A percentile compares a stretch with the other conserved stretches of the same genome.
phyloP scores from a whole-genome alignment of 2,329 filamentous ascomycete genomes.

The Hypocrella siamensis region DNA sequence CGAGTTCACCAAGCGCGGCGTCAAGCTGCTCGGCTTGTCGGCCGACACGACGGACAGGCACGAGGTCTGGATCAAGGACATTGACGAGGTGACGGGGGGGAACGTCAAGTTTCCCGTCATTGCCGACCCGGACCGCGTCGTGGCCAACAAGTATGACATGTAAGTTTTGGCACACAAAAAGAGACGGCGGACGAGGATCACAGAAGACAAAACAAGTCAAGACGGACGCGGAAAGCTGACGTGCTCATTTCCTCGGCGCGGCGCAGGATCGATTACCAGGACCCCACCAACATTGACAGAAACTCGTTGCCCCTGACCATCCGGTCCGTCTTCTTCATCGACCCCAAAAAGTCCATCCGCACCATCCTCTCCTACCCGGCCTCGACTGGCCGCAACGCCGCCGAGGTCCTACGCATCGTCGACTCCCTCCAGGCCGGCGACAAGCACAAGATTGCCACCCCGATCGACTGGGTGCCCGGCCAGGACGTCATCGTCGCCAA shows the following conservation, averaged over 20 bases:
- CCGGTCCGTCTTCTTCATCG: slow-evolving; percentile 87
- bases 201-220: no score
- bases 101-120: slow-evolving; percentile 66
- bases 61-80: slow-evolving; percentile 81
- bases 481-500: slow-evolving; percentile 90
- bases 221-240: no score
- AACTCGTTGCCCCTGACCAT: slow-evolving; percentile 88
- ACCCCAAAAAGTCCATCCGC: slow-evolving; percentile 85
- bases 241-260: neutral
- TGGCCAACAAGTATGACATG: slow-evolving; percentile 69
- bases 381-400: slow-evolving; percentile 71
- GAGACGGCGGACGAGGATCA: no score
- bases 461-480: slow-evolving; percentile 79
- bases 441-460: slow-evolving; percentile 75
- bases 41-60: slow-evolving; percentile 79
- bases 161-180: slow-evolving; percentile 17
- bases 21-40: slow-evolving; percentile 82
- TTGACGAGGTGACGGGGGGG: slow-evolving; percentile 60
- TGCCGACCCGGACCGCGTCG: slow-evolving; percentile 61
- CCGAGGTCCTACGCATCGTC: slow-evolving; percentile 63
- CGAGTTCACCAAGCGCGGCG: slow-evolving; percentile 73
- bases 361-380: slow-evolving; percentile 88
- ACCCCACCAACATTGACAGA: slow-evolving; percentile 63
- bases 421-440: slow-evolving; percentile 73
- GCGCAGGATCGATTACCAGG: slow-evolving; percentile 60